phyloP scores from a whole-genome alignment of 768 basidiomycete genomes.

The Lactarius quietus region DNA sequence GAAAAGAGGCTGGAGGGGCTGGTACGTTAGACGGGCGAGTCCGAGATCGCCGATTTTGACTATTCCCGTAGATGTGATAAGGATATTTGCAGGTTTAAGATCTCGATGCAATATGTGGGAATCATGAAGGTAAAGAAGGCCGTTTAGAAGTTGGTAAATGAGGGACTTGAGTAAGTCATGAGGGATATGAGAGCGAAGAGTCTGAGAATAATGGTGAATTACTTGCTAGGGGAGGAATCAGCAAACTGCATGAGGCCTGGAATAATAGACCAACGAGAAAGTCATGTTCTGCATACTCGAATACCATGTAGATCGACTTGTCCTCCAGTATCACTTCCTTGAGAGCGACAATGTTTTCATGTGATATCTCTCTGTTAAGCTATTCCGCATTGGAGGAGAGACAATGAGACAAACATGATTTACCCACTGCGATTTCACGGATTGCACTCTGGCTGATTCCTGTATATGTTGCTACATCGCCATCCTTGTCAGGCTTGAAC shows the following conservation, averaged over 20 bases:
- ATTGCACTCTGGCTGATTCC: constrained; percentile 98
- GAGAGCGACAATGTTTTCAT: constrained; percentile 88
- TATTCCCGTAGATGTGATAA: constrained; percentile 81
- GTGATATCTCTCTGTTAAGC: constrained; percentile 86
- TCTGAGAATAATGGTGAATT: constrained; percentile 96
- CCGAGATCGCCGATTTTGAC: constrained; percentile 99
- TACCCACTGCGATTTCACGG: constrained; percentile 87
- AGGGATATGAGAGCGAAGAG: constrained; percentile 72
- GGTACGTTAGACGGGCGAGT: constrained; percentile 85
- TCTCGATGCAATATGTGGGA: constrained; percentile 96
- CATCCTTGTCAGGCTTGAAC: constrained; percentile 99
- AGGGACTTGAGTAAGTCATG: constrained; percentile 85
- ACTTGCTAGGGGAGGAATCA: constrained; percentile 68
- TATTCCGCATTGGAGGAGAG: constrained; percentile 34
- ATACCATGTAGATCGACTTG: constrained; percentile 99
- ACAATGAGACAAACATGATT: constrained; percentile 1
- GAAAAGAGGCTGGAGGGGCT: constrained; percentile 88
- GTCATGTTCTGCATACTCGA: constrained; percentile 98
- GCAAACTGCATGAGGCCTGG: background rate
- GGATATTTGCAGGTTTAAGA: constrained; percentile 97
- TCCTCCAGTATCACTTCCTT: constrained; percentile 96
- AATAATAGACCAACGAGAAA: constrained; percentile 64
- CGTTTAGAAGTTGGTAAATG: constrained; percentile 91
- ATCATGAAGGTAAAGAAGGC: constrained; percentile 91
- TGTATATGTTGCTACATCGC: constrained; percentile 91